Evolutionary conservation across 1,139 yeast species (phyloP).

Genomic region (Arxiozyma heterogenica): DNA sequence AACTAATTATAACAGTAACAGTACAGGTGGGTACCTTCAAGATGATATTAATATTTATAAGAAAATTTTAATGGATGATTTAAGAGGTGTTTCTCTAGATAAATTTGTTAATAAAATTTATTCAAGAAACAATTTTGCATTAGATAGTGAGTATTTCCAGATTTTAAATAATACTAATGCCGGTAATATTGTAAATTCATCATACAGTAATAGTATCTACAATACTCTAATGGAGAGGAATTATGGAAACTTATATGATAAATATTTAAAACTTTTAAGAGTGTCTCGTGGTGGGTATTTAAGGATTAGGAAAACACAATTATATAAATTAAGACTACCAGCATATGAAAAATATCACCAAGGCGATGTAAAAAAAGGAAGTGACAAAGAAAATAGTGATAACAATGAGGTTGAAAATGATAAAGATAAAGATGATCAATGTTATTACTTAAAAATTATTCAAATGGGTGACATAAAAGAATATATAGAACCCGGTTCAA

Average conservation of each 20-base stretch:
- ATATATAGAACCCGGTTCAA: neutral
- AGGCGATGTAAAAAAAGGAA: constrained; percentile 7
- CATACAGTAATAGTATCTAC: neutral
- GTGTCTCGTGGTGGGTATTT: constrained; percentile 29
- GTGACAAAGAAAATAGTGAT: no score
- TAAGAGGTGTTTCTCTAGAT: constrained; percentile 10
- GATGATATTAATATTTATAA: constrained; percentile 26
- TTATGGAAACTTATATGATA: constrained; percentile 13
- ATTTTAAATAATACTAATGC: neutral
- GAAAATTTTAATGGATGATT: constrained; percentile 20
- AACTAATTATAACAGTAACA: neutral
- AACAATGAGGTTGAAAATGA: constrained; percentile 7
- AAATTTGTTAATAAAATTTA: constrained; percentile 10
- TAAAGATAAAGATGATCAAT: constrained; percentile 9
- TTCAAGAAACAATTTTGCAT: neutral
- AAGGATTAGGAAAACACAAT: constrained; percentile 13
- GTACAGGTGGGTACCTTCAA: constrained; percentile 5
- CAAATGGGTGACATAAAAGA: constrained; percentile 27
- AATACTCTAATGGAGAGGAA: neutral
- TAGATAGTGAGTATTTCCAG: neutral
- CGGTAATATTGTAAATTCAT: neutral
- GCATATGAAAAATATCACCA: constrained; percentile 6
- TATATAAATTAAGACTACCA: constrained; percentile 14
- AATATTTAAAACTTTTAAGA: constrained; percentile 19
- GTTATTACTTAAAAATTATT: constrained; percentile 21